These are phyloP conservation scores for Cladophialophora immunda DNA, from an alignment of 2,329 filamentous ascomycete genomes.

Conservation along the genomic window DNA sequence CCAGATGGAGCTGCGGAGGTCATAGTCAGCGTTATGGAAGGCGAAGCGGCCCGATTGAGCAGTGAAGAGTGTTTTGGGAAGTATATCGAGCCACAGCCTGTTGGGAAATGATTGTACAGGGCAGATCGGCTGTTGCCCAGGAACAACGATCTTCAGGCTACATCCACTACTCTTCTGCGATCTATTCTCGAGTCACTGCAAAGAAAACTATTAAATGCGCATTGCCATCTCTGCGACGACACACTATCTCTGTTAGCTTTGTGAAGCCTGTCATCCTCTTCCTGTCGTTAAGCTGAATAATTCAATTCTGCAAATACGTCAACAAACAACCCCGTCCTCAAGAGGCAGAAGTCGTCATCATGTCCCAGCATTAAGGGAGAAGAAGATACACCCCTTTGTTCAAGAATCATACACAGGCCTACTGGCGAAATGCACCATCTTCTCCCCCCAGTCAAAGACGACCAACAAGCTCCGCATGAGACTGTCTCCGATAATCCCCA, in stretches of 20 bases:
- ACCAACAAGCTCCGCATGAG: constrained; percentile 60
- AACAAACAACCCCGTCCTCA: too few species aligned
- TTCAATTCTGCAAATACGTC: too few species aligned
- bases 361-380: too few species aligned
- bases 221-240: background rate
- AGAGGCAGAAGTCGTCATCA: background rate
- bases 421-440: constrained; percentile 57
- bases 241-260: background rate
- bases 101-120: background rate
- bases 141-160: background rate
- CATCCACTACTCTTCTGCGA: background rate
- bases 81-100: constrained; percentile 3
- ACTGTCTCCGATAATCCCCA: constrained; percentile 47
- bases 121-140: background rate
- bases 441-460: constrained; percentile 60
- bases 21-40: constrained; percentile 10
- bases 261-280: too few species aligned
- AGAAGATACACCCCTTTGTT: background rate
- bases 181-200: background rate
- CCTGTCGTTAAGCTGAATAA: too few species aligned
- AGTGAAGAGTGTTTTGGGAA: constrained; percentile 19
- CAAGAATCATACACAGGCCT: constrained; percentile 39
- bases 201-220: background rate
- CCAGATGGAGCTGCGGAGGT: constrained; percentile 18
- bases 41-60: constrained; percentile 4